A percentile compares a stretch with the other conserved stretches of the same genome.
Conservation (phyloP, 768 basidiomycete genomes). For the Kwoniella bestiolae region DNA sequence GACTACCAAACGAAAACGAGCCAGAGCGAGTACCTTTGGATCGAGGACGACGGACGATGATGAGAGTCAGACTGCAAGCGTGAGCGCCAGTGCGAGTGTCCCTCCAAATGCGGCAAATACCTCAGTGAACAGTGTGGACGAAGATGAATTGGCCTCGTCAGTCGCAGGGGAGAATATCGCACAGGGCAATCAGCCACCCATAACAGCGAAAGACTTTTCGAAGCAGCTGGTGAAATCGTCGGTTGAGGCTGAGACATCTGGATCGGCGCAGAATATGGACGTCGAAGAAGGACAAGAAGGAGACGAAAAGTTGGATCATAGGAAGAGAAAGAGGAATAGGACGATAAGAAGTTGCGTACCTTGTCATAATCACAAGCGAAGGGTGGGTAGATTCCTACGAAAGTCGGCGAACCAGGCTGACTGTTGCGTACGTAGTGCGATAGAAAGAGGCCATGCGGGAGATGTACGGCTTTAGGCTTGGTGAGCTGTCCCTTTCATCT, state of each 20-base stretch:
- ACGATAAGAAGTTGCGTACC: conserved; percentile 80
- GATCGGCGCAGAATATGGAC: conserved; percentile 6
- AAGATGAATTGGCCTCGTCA: neutral
- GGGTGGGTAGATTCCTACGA: conserved; percentile 61
- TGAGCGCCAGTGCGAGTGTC: neutral
- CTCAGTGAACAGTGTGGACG: neutral
- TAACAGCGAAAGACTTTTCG: conserved; percentile 9
- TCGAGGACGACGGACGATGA: conserved; percentile 22
- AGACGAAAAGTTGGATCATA: conserved; percentile 56
- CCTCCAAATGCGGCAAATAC: conserved; percentile 3
- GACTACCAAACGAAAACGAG: neutral
- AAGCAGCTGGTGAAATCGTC: neutral
- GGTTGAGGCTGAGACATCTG: conserved; percentile 3
- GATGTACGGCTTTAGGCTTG: conserved; percentile 86
- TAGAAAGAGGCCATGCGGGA: conserved; percentile 84
- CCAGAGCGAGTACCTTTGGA: conserved; percentile 19
- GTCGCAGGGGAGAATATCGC: neutral
- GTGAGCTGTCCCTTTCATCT: conserved; percentile 59
- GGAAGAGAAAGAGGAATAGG: conserved; percentile 85
- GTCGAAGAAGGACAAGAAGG: conserved; percentile 19
- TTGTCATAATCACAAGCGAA: conserved; percentile 92
- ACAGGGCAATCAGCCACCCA: neutral
- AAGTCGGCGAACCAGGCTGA: neutral
- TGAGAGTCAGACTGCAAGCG: neutral
- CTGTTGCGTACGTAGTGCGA: conserved; percentile 68